These are phyloP conservation scores for Fragaria nilgerrensis DNA, from an alignment of 306 rosid genomes.

Conservation along the genomic window DNA sequence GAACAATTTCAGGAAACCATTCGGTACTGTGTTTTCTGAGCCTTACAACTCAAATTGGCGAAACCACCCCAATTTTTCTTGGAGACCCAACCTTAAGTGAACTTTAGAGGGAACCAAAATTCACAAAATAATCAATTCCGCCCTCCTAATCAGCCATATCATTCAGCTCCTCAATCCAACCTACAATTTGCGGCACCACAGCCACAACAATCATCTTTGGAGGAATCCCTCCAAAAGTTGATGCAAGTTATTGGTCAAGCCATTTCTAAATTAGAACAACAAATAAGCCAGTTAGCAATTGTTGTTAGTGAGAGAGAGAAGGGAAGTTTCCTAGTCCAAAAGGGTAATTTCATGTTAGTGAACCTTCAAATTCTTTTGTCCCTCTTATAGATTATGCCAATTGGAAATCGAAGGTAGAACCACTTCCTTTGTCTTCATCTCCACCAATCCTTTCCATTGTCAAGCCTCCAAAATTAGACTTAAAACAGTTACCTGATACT, in stretches of 20 bases:
- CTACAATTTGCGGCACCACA: background rate
- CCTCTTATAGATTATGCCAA: background rate
- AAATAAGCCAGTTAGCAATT: too few relatives aligned
- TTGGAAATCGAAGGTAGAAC: too few relatives aligned
- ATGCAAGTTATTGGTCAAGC: too few relatives aligned
- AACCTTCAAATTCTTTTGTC: background rate
- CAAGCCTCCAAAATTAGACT: too few relatives aligned
- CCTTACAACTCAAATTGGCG: too few relatives aligned
- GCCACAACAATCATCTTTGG: background rate
- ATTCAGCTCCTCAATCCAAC: background rate
- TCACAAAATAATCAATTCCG: background rate
- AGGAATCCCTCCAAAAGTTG: too few relatives aligned
- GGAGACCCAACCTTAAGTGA: background rate
- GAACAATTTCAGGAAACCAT: background rate
- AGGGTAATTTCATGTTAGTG: background rate
- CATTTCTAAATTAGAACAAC: too few relatives aligned
- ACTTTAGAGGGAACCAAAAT: background rate
- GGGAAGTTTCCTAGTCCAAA: background rate
- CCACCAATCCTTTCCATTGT: too few relatives aligned
- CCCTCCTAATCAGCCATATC: background rate
- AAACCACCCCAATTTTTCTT: slow-evolving; percentile 5
- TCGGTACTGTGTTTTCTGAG: background rate
- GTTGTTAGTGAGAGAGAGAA: too few relatives aligned
- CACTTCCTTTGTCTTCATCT: too few relatives aligned
- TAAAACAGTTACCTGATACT: too few relatives aligned